Evolutionary conservation across 108 stramenopile genomes (phyloP).

Genomic region (Aurantiochytrium sp.): DNA sequence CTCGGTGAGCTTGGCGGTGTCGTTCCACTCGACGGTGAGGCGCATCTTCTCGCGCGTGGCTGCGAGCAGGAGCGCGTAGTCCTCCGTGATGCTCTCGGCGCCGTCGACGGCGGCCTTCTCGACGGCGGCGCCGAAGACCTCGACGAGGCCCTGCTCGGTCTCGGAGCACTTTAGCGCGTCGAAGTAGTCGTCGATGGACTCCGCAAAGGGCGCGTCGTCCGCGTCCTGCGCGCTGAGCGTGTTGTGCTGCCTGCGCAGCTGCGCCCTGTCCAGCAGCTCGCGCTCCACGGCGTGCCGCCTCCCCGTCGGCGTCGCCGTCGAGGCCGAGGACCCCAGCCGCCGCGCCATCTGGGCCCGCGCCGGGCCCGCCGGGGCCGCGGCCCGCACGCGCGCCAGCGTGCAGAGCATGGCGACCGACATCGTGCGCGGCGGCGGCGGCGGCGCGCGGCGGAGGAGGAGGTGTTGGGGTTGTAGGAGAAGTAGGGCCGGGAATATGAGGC

Average conservation of each 20-base stretch:
- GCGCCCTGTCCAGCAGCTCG: not conserved
- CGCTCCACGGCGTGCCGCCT: not conserved
- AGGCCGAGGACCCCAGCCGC: too few relatives aligned
- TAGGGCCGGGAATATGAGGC: too few relatives aligned
- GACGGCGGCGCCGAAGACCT: not conserved
- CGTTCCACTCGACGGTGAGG: constrained; percentile 25
- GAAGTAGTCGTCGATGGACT: not conserved
- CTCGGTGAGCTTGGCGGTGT: not conserved
- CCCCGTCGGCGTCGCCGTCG: too few relatives aligned
- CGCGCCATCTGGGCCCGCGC: too few relatives aligned
- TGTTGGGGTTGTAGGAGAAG: too few relatives aligned
- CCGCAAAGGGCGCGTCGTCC: not conserved
- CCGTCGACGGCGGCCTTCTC: not conserved
- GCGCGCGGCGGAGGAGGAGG: too few relatives aligned
- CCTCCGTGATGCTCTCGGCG: not conserved
- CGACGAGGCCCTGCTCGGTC: not conserved
- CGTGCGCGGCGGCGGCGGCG: too few relatives aligned
- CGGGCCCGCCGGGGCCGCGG: too few relatives aligned
- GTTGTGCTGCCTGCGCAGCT: not conserved
- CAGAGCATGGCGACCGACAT: too few relatives aligned
- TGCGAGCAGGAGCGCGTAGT: not conserved
- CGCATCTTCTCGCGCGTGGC: not conserved
- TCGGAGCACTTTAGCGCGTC: not conserved
- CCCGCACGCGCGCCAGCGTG: too few relatives aligned
- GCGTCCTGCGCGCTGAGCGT: not conserved